These are phyloP conservation scores for Zygosaccharomyces gambellarensis DNA, from an alignment of 805 yeast genomes.

Conservation along the genomic window DNA sequence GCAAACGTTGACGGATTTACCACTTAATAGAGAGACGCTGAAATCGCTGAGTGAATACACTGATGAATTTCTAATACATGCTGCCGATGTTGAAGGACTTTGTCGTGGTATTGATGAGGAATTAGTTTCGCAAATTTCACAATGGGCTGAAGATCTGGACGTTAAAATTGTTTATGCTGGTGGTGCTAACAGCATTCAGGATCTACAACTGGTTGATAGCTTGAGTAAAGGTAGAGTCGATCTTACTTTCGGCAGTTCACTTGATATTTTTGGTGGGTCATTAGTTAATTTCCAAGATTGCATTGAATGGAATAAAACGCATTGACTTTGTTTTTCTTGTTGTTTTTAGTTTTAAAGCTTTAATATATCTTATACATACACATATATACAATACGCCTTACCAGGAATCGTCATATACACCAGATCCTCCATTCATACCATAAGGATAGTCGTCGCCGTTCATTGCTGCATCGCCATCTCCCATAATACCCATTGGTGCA, in stretches of 20 bases:
- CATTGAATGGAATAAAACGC: constrained; percentile 59
- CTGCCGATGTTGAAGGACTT: constrained; percentile 97
- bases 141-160: constrained; percentile 55
- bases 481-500: constrained; percentile 31
- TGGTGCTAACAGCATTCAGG: constrained; percentile 76
- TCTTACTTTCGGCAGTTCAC: constrained; percentile 85
- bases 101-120: constrained; percentile 88
- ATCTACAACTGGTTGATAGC: constrained; percentile 57
- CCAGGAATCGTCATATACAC: constrained; percentile 36
- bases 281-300: constrained; percentile 73
- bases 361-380: background rate
- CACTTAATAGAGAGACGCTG: constrained; percentile 52
- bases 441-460: constrained; percentile 33
- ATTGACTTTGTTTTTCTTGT: constrained; percentile 6
- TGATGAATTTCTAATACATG: constrained; percentile 86
- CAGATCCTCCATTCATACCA: constrained; percentile 29
- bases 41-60: constrained; percentile 56
- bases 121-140: constrained; percentile 63
- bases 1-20: constrained; percentile 79
- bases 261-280: constrained; percentile 91
- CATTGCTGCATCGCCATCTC: constrained; percentile 36
- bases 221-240: constrained; percentile 83
- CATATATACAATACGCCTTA: constrained; percentile 8
- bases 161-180: constrained; percentile 92
- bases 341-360: constrained; percentile 1